A percentile compares a stretch with the other conserved stretches of the same genome.
These are phyloP conservation scores for Podila verticillata DNA, from an alignment of 192 early-diverging fungal genomes.

Conservation along the genomic window DNA sequence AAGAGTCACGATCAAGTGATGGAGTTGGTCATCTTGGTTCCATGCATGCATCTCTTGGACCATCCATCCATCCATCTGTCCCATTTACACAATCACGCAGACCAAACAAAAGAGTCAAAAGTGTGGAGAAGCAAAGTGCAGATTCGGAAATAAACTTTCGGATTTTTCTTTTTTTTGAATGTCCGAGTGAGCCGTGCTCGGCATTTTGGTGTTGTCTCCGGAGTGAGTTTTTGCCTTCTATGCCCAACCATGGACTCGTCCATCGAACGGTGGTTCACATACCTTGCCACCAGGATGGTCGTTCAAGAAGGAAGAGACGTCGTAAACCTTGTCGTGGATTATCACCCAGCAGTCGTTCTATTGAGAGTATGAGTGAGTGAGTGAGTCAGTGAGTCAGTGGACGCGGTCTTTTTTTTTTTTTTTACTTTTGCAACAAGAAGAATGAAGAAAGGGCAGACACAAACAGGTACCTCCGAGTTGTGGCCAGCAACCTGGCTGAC, in stretches of 20 bases:
- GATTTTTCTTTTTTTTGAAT: not conserved
- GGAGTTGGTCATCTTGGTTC: not conserved
- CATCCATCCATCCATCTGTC: no score
- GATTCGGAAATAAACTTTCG: no score
- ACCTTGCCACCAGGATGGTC: slow-evolving; percentile 69
- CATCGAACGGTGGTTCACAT: slow-evolving; percentile 1
- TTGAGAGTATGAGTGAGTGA: no score
- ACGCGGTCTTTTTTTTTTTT: no score
- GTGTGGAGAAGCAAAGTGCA: slow-evolving; percentile 1
- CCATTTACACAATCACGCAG: not conserved
- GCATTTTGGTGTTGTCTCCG: not conserved
- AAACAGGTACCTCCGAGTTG: slow-evolving; percentile 35
- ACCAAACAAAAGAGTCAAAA: not conserved
- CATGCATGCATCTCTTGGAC: not conserved
- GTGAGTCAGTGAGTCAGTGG: no score
- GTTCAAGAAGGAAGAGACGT: slow-evolving; percentile 66
- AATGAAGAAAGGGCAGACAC: not conserved
- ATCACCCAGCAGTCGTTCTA: slow-evolving; percentile 69
- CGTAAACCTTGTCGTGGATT: slow-evolving; percentile 71
- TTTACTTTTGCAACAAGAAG: not conserved
- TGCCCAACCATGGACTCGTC: not conserved
- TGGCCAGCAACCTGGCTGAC: slow-evolving; percentile 46
- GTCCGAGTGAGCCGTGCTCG: slow-evolving; percentile 7
- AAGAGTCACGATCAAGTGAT: not conserved
- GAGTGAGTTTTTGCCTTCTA: not conserved